Conservation (phyloP, 1,284 basidiomycete genomes). For the Afroboletus lepidellus region DNA sequence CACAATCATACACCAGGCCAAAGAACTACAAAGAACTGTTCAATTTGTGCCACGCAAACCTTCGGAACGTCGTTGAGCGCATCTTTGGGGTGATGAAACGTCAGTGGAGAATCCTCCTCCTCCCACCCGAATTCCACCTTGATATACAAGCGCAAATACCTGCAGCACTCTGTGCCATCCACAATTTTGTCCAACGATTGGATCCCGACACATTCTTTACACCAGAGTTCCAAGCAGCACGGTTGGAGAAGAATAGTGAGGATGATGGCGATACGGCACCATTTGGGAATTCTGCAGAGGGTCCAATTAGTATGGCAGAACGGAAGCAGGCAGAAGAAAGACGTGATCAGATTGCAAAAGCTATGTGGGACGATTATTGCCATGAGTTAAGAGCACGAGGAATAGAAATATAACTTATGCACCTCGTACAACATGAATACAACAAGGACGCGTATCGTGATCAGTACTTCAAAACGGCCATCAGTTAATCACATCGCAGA, state of each 20-base stretch:
- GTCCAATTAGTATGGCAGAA: background rate
- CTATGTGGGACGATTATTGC: slow-evolving; percentile 19
- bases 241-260: background rate
- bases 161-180: background rate
- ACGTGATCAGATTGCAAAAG: slow-evolving; percentile 11
- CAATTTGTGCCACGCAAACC: background rate
- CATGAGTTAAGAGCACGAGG: background rate
- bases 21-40: background rate
- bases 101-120: background rate
- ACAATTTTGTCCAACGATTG: background rate
- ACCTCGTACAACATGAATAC: no score
- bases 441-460: background rate
- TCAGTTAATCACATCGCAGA: no score
- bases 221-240: background rate
- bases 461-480: no score
- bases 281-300: background rate
- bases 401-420: background rate
- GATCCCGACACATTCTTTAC: background rate
- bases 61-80: background rate
- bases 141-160: background rate
- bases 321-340: background rate
- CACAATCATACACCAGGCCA: background rate
- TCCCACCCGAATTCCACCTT: background rate
- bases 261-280: background rate
- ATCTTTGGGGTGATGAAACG: background rate